Percentiles rank a stretch among this genome's conserved stretches.
phyloP scores from a whole-genome alignment of 148 eudicot species.

The Fagopyrum tataricum region DNA sequence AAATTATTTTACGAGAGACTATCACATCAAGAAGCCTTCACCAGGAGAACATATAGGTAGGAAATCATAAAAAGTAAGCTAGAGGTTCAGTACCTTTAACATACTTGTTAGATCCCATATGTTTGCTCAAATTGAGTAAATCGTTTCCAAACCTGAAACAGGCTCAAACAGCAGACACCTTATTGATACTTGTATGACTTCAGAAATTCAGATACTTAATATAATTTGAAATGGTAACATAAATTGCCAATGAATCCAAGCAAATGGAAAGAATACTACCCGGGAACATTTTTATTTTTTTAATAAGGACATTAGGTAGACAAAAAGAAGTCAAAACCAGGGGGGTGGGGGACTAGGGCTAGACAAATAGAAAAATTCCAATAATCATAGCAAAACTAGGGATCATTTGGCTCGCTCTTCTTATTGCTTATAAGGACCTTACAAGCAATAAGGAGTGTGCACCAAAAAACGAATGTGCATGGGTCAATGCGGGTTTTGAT shows the following conservation, averaged over 20 bases:
- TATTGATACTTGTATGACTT: not conserved
- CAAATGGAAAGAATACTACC: not conserved
- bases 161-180: not conserved
- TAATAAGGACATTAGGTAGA: not conserved
- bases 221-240: not conserved
- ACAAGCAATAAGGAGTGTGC: no score
- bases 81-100: constrained; percentile 61
- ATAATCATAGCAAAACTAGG: no score
- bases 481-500: not conserved
- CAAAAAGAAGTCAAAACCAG: not conserved
- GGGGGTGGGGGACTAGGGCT: not conserved
- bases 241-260: not conserved
- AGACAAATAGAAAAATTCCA: not conserved
- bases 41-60: not conserved
- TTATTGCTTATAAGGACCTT: no score
- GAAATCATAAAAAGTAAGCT: not conserved
- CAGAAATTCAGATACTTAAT: not conserved
- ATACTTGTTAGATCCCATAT: constrained; percentile 98
- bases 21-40: not conserved
- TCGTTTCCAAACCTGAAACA: constrained; percentile 76
- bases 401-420: no score
- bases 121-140: constrained; percentile 91
- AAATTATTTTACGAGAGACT: not conserved
- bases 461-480: not conserved
- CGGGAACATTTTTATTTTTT: not conserved